Evolutionary conservation across 176 grass and related monocot genomes (phyloP).

Genomic region (Eleusine indica): DNA sequence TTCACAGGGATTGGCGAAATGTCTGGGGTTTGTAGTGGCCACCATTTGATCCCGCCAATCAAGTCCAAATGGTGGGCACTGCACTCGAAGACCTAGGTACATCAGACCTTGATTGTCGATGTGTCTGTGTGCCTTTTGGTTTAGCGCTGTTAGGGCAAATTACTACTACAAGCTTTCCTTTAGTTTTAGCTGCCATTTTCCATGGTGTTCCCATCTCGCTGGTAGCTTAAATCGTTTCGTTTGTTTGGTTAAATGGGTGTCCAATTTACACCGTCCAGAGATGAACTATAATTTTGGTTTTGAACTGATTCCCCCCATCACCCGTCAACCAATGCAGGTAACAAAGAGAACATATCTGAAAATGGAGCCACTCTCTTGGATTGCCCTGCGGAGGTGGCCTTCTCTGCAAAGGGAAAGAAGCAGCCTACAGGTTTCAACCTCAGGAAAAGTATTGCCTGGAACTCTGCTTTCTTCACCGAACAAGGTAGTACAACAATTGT

Average conservation of each 20-base stretch:
- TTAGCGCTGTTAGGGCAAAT: background rate
- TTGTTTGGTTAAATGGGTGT: background rate
- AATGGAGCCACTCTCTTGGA: slow-evolving; percentile 19
- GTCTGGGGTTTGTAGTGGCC: background rate
- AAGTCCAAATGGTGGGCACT: background rate
- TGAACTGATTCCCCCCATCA: background rate
- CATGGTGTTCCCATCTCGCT: background rate
- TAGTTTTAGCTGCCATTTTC: background rate
- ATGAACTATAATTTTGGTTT: background rate
- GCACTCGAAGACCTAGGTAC: too few species aligned
- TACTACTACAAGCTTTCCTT: background rate
- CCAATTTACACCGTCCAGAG: background rate
- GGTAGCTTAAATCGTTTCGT: background rate
- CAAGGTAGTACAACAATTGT: slow-evolving; percentile 57
- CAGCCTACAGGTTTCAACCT: slow-evolving; percentile 60
- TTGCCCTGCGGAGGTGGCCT: background rate
- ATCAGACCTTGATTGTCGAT: background rate
- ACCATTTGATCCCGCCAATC: background rate
- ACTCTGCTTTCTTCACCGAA: slow-evolving; percentile 84
- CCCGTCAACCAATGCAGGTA: background rate
- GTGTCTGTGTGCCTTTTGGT: background rate
- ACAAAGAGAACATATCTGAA: slow-evolving; percentile 56
- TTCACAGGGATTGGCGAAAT: background rate
- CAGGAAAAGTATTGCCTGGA: slow-evolving; percentile 95
- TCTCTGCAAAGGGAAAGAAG: slow-evolving; percentile 41